Evolutionary conservation across 1,284 basidiomycete genomes (phyloP).

Genomic region (Rhodotorula sp.): DNA sequence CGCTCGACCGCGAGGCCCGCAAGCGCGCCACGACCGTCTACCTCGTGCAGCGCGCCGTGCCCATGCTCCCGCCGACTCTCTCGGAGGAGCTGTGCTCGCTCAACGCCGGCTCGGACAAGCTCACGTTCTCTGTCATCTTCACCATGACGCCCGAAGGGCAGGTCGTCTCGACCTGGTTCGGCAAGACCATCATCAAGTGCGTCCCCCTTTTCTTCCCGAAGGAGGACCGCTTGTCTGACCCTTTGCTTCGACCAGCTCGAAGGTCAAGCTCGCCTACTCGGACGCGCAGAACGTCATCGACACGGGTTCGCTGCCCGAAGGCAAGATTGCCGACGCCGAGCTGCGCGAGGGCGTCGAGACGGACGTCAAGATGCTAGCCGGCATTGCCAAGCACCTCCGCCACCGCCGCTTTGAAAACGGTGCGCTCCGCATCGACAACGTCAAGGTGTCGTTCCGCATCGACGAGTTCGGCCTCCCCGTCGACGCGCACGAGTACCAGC

Average conservation of each 20-base stretch:
- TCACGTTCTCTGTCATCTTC: conserved; percentile 85
- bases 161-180: conserved; percentile 85
- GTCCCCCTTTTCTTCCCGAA: conserved; percentile 41
- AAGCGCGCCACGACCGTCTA: conserved; percentile 92
- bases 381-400: conserved; percentile 72
- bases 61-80: conserved; percentile 90
- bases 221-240: not conserved
- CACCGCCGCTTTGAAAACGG: conserved; percentile 74
- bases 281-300: conserved; percentile 81
- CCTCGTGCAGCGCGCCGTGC: conserved; percentile 89
- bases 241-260: conserved; percentile 61
- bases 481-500: conserved; percentile 70
- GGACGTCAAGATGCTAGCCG: conserved; percentile 71
- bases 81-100: conserved; percentile 93
- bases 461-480: conserved; percentile 79
- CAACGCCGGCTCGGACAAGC: conserved; percentile 78
- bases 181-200: conserved; percentile 86
- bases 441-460: conserved; percentile 74
- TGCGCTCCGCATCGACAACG: conserved; percentile 71
- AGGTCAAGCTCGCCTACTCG: conserved; percentile 78
- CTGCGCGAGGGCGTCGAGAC: conserved; percentile 63
- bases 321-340: conserved; percentile 59
- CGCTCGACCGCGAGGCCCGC: conserved; percentile 93
- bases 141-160: conserved; percentile 81
- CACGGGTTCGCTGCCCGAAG: conserved; percentile 62